phyloP scores from a whole-genome alignment of 176 grass and related monocot species.

The Carex scoparia region DNA sequence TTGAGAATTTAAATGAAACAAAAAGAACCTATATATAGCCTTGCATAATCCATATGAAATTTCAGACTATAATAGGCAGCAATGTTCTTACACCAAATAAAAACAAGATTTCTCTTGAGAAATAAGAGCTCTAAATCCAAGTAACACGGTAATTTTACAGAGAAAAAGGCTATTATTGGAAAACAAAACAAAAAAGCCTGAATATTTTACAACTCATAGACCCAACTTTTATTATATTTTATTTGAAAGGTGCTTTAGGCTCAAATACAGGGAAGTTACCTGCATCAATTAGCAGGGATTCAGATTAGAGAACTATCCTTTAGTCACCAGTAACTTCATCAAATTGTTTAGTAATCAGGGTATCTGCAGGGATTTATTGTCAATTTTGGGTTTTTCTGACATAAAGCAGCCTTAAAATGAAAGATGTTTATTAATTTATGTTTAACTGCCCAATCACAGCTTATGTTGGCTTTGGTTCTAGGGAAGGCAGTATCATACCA shows the following conservation, averaged over 20 bases:
- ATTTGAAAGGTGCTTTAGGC: background rate
- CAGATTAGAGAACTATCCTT: background rate
- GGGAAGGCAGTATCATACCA: background rate
- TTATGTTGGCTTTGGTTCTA: background rate
- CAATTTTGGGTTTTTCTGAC: background rate
- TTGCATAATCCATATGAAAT: background rate
- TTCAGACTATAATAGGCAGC: background rate
- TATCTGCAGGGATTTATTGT: background rate
- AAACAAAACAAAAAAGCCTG: background rate
- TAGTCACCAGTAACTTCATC: background rate
- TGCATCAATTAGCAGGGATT: background rate
- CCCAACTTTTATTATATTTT: constrained; percentile 5
- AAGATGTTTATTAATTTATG: background rate
- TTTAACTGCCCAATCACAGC: background rate
- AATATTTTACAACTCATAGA: background rate
- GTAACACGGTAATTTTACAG: background rate
- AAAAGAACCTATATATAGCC: background rate
- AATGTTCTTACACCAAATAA: background rate
- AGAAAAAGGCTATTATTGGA: background rate
- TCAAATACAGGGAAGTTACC: background rate
- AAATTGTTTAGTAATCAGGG: background rate
- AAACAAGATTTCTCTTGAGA: background rate
- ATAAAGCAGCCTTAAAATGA: background rate
- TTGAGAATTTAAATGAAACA: background rate
- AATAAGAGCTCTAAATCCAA: background rate